phyloP scores from a whole-genome alignment of 805 yeast species.

The Candida nonsorbophila region DNA sequence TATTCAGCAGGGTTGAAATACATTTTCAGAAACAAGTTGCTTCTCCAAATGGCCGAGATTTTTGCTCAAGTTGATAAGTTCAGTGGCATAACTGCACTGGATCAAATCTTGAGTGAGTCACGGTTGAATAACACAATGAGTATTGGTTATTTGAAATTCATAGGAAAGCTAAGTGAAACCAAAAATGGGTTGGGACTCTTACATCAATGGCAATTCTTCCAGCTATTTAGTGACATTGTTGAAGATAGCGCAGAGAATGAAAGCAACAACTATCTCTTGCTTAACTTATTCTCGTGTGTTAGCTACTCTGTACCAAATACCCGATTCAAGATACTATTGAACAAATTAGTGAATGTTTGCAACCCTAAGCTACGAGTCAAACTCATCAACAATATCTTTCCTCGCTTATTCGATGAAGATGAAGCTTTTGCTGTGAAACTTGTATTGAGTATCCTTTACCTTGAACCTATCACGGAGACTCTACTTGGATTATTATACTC shows the following conservation, averaged over 20 bases:
- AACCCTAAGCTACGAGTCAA: slow-evolving; percentile 43
- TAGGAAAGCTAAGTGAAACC: slow-evolving; percentile 65
- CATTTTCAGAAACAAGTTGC: slow-evolving; percentile 64
- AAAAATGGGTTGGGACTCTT: slow-evolving; percentile 62
- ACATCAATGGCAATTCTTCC: slow-evolving; percentile 81
- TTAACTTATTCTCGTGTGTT: slow-evolving; percentile 54
- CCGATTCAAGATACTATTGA: slow-evolving; percentile 63
- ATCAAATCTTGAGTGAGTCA: slow-evolving; percentile 63
- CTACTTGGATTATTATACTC: slow-evolving; percentile 13
- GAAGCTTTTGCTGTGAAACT: slow-evolving; percentile 3
- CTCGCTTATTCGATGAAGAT: too few relatives aligned
- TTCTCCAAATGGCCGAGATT: slow-evolving; percentile 87
- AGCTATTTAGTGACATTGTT: slow-evolving; percentile 68
- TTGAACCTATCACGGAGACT: slow-evolving; percentile 3
- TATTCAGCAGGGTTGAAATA: slow-evolving; percentile 63
- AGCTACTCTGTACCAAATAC: slow-evolving; percentile 50
- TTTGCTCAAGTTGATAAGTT: slow-evolving; percentile 78
- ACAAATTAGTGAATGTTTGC: slow-evolving; percentile 57
- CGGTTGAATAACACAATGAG: slow-evolving; percentile 62
- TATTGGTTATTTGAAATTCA: slow-evolving; percentile 69
- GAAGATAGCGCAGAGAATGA: slow-evolving; percentile 32
- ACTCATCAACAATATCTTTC: slow-evolving; percentile 3
- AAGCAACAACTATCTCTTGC: slow-evolving; percentile 46
- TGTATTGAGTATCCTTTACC: slow-evolving; percentile 5
- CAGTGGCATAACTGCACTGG: slow-evolving; percentile 67